Percentiles rank a stretch among this genome's conserved stretches.
phyloP scores from a whole-genome alignment of 2,329 filamentous ascomycete genomes.

The Aphanoascus verrucosus region DNA sequence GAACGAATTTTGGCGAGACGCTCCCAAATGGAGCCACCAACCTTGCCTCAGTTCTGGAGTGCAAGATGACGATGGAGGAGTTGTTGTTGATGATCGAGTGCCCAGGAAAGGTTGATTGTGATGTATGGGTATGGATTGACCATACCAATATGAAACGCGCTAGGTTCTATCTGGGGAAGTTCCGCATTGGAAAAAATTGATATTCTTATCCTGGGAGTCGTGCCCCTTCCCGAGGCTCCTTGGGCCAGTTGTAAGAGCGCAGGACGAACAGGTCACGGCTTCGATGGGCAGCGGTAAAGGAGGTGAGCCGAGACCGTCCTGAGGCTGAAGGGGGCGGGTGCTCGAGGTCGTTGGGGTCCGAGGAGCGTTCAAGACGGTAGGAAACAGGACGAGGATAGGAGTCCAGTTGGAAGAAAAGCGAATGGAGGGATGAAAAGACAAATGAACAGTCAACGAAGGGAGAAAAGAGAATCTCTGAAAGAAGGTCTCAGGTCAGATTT shows the following conservation, averaged over 20 bases:
- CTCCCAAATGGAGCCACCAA: constrained; percentile 30
- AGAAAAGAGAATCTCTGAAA: neutral
- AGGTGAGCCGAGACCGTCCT: neutral
- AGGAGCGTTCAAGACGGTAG: neutral
- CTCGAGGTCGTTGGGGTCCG: neutral
- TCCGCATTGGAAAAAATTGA: constrained; percentile 6
- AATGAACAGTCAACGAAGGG: constrained; percentile 1
- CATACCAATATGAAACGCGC: constrained; percentile 11
- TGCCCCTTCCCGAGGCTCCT: neutral
- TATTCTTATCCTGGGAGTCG: neutral
- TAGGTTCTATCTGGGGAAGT: constrained; percentile 8
- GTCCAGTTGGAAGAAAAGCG: neutral
- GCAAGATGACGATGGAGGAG: neutral
- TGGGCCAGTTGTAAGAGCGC: neutral
- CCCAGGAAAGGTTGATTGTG: neutral
- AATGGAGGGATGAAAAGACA: constrained; percentile 4
- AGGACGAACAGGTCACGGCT: neutral
- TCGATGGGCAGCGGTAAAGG: neutral
- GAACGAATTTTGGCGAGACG: constrained; percentile 44
- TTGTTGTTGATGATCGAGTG: neutral
- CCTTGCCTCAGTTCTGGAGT: constrained; percentile 1
- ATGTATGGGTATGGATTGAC: neutral
- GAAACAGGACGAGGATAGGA: neutral
- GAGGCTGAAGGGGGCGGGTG: neutral
- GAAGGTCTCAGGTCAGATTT: constrained; percentile 4